These are phyloP conservation scores for Butyriboletus loyo DNA, from an alignment of 768 basidiomycete genomes.

Conservation along the genomic window DNA sequence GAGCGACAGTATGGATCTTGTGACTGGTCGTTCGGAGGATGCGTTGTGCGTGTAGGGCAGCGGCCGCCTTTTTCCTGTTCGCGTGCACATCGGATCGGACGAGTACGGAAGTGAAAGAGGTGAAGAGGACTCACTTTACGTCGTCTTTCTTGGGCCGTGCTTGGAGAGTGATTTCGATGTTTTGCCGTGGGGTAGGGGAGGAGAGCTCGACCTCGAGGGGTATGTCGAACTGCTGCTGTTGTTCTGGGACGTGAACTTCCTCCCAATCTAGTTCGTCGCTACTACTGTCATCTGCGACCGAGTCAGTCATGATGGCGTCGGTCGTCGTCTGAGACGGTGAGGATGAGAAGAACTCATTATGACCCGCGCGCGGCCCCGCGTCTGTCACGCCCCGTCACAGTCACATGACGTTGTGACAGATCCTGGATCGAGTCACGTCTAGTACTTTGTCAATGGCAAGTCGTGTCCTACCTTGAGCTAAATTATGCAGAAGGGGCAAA, in stretches of 20 bases:
- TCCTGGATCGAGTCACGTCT: background rate
- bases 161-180: constrained; percentile 74
- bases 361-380: constrained; percentile 16
- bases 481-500: background rate
- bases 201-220: constrained; percentile 25
- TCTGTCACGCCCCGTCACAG: constrained; percentile 18
- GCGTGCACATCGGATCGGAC: constrained; percentile 29
- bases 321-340: constrained; percentile 6
- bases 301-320: constrained; percentile 12
- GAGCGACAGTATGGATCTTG: constrained; percentile 83
- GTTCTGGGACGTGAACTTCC: constrained; percentile 61
- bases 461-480: background rate
- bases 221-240: constrained; percentile 14
- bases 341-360: constrained; percentile 4
- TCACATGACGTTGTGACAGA: constrained; percentile 10
- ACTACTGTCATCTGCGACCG: constrained; percentile 29
- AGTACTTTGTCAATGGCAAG: too few relatives aligned
- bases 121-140: constrained; percentile 44
- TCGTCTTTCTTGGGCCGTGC: constrained; percentile 37
- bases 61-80: constrained; percentile 39
- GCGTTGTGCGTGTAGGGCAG: constrained; percentile 62
- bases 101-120: background rate
- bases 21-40: constrained; percentile 75
- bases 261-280: constrained; percentile 83
- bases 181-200: constrained; percentile 37